Conservation (phyloP, 2,329 filamentous ascomycete species). For the Rutstroemia sp. region DNA sequence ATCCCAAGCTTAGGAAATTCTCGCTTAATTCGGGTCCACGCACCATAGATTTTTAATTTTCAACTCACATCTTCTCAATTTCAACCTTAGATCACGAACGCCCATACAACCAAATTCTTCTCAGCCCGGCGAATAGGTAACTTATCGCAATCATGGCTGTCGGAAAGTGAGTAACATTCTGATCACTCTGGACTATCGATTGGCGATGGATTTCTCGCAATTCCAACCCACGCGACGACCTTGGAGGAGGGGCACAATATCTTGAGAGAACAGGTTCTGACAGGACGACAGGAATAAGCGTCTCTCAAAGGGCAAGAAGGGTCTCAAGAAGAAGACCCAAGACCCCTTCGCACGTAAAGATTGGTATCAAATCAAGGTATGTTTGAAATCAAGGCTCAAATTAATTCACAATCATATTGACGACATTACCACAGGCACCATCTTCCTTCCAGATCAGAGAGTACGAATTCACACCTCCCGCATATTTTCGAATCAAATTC, state of each 20-base stretch:
- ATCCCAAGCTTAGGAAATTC: neutral
- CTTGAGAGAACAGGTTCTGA: slow-evolving; percentile 21
- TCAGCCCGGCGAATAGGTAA: slow-evolving; percentile 26
- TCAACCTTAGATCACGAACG: slow-evolving; percentile 8
- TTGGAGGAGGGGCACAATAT: slow-evolving; percentile 18
- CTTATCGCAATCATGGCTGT: slow-evolving; percentile 70
- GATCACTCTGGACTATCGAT: slow-evolving; percentile 1
- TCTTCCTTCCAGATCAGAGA: slow-evolving; percentile 94
- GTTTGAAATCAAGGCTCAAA: slow-evolving; percentile 20
- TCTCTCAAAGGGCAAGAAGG: slow-evolving; percentile 99
- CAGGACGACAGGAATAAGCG: slow-evolving; percentile 80
- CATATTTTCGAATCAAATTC: slow-evolving; percentile 21
- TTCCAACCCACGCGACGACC: neutral
- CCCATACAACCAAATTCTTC: slow-evolving; percentile 12
- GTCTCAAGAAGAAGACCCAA: slow-evolving; percentile 97
- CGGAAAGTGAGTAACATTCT: slow-evolving; percentile 56
- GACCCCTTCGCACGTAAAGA: slow-evolving; percentile 99
- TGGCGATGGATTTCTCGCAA: slow-evolving; percentile 3
- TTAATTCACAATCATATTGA: slow-evolving; percentile 20
- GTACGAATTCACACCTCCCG: slow-evolving; percentile 43
- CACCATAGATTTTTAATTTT: slow-evolving; percentile 7
- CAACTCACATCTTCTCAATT: neutral
- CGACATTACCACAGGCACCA: slow-evolving; percentile 56
- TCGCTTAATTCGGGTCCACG: slow-evolving; percentile 10
- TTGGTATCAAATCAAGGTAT: slow-evolving; percentile 95